These are phyloP conservation scores for Xanthoconium stramineum DNA, from an alignment of 768 basidiomycete genomes.

Conservation along the genomic window DNA sequence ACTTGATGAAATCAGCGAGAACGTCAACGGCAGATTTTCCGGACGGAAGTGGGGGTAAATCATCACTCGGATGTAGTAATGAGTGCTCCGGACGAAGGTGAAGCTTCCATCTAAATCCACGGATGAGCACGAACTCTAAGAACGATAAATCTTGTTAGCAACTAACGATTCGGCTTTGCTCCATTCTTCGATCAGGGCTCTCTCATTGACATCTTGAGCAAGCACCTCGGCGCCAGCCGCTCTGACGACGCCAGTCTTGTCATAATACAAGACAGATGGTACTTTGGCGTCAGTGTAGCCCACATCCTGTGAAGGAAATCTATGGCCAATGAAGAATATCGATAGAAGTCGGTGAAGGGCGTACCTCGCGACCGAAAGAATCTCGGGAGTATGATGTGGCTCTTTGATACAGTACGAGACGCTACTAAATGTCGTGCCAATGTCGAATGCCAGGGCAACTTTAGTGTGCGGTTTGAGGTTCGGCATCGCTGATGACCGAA, in stretches of 20 bases:
- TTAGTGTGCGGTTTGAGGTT: conserved; percentile 8
- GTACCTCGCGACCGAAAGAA: conserved; percentile 7
- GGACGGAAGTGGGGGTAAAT: not conserved
- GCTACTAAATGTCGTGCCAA: conserved; percentile 46
- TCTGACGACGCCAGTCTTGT: not conserved
- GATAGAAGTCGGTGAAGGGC: not conserved
- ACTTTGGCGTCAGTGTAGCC: not conserved
- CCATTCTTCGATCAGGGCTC: not conserved
- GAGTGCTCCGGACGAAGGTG: not conserved
- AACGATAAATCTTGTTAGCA: not conserved
- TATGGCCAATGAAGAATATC: conserved; percentile 14
- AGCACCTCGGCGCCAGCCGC: not conserved
- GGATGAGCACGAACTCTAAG: not conserved
- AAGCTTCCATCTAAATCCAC: too few species aligned
- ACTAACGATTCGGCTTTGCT: not conserved
- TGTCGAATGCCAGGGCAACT: conserved; percentile 44
- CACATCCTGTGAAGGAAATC: conserved; percentile 33
- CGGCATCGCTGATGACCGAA: too few species aligned
- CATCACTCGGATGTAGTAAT: not conserved
- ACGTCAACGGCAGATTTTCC: too few species aligned
- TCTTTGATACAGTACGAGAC: conserved; percentile 33
- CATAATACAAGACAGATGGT: not conserved
- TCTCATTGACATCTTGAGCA: not conserved
- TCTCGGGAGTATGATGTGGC: conserved; percentile 4
- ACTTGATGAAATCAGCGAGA: too few species aligned